Evolutionary conservation across 768 basidiomycete genomes (phyloP).

Genomic region (Suillus subaureus): DNA sequence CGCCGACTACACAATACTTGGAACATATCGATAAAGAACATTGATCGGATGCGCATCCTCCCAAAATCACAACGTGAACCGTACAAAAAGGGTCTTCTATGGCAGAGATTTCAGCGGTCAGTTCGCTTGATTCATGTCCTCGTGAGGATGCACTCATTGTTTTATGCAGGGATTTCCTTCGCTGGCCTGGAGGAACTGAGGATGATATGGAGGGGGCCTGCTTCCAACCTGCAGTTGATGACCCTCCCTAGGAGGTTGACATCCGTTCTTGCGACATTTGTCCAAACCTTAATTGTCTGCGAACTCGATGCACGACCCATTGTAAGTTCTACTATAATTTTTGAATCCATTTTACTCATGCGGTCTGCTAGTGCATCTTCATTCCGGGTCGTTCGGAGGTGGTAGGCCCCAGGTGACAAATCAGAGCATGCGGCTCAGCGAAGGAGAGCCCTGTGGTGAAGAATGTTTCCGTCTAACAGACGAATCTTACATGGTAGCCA

Average conservation of each 20-base stretch:
- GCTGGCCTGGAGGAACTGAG: conserved; percentile 35
- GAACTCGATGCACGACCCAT: conserved; percentile 43
- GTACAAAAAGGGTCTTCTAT: conserved; percentile 41
- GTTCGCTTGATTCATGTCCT: conserved; percentile 1
- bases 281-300: conserved; percentile 46
- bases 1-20: conserved; percentile 38
- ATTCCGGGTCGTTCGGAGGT: neutral
- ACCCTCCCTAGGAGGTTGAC: conserved; percentile 37
- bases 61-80: conserved; percentile 20
- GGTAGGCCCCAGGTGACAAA: conserved; percentile 25
- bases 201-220: conserved; percentile 2
- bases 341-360: neutral
- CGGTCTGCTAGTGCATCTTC: neutral
- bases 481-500: conserved; percentile 3
- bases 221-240: conserved; percentile 20
- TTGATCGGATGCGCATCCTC: conserved; percentile 38
- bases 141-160: neutral
- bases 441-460: conserved; percentile 32
- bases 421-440: conserved; percentile 27
- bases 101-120: conserved; percentile 46
- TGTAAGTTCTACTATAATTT: conserved; percentile 18
- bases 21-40: conserved; percentile 34
- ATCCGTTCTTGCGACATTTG: conserved; percentile 43
- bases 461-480: conserved; percentile 33
- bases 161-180: conserved; percentile 38